Evolutionary conservation across 192 early-diverging fungal genomes (phyloP).

Genomic region (Rhizoclosmatium globosum): DNA sequence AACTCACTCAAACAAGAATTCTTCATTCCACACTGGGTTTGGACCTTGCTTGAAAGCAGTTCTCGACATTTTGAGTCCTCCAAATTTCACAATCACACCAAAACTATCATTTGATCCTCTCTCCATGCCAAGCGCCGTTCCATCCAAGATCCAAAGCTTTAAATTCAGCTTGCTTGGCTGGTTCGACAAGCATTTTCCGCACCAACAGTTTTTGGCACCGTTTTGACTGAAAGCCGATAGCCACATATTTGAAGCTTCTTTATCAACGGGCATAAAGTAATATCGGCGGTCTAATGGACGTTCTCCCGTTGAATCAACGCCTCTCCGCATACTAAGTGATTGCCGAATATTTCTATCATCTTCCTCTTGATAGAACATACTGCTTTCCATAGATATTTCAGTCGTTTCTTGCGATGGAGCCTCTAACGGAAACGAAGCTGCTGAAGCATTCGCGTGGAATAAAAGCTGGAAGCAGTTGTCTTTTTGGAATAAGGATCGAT

Average conservation of each 20-base stretch:
- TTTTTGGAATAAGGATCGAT: conserved; percentile 53
- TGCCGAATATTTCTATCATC: conserved; percentile 34
- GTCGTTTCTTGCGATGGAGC: conserved; percentile 3
- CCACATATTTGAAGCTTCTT: conserved; percentile 20
- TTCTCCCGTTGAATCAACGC: conserved; percentile 1
- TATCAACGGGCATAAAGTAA: conserved; percentile 33
- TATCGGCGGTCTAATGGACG: conserved; percentile 17
- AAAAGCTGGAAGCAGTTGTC: conserved; percentile 53
- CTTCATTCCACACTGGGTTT: conserved; percentile 54
- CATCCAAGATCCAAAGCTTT: conserved; percentile 47
- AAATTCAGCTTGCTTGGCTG: conserved; percentile 26
- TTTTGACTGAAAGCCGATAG: conserved; percentile 20
- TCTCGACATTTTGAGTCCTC: conserved; percentile 51
- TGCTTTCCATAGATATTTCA: conserved; percentile 33
- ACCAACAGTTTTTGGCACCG: conserved; percentile 22
- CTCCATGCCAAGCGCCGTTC: conserved; percentile 32
- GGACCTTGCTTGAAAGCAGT: conserved; percentile 49
- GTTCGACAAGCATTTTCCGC: conserved; percentile 5
- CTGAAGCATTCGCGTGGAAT: conserved; percentile 14
- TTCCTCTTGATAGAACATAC: conserved; percentile 32
- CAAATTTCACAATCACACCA: conserved; percentile 47
- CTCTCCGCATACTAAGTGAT: conserved; percentile 27
- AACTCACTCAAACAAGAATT: conserved; percentile 45
- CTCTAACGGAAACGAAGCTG: conserved; percentile 21
- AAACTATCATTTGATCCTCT: conserved; percentile 38